phyloP scores from a whole-genome alignment of 352 stramenopile species.

The Phytophthora crassamura region DNA sequence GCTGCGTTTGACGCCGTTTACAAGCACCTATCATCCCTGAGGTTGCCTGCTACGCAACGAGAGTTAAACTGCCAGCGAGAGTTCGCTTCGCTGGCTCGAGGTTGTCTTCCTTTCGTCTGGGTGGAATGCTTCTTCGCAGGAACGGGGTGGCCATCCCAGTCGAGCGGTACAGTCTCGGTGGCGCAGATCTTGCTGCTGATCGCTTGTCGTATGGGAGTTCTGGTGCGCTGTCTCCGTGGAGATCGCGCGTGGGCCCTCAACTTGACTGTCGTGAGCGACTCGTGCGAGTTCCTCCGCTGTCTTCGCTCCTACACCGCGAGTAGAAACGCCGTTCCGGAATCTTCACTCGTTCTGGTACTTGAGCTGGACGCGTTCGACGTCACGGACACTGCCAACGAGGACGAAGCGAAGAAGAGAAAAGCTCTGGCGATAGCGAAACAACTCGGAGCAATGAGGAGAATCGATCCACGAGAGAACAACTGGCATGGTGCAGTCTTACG shows the following conservation, averaged over 20 bases:
- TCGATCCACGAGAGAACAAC: not conserved
- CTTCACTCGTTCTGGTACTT: conserved; percentile 19
- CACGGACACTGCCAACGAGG: conserved; percentile 1
- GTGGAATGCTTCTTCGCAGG: conserved; percentile 13
- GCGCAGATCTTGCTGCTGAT: conserved; percentile 32
- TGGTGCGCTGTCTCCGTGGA: conserved; percentile 36
- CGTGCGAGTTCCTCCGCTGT: conserved; percentile 13
- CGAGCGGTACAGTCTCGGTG: conserved; percentile 17
- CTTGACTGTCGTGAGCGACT: conserved; percentile 29
- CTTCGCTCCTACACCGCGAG: conserved; percentile 17
- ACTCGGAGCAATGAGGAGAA: not conserved
- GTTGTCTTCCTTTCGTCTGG: conserved; percentile 33
- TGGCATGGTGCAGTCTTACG: conserved; percentile 31
- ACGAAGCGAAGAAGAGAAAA: conserved; percentile 13
- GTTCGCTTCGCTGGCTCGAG: conserved; percentile 18
- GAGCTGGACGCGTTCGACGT: conserved; percentile 23
- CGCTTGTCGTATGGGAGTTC: conserved; percentile 27
- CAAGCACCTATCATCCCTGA: not conserved
- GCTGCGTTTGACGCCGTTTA: conserved; percentile 22
- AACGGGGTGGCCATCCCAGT: conserved; percentile 12
- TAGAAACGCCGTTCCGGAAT: not conserved
- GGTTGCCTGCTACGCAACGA: not conserved
- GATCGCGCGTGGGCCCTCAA: conserved; percentile 30
- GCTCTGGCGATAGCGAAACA: conserved; percentile 12
- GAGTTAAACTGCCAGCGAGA: conserved; percentile 7